phyloP scores from a whole-genome alignment of 2,329 filamentous ascomycete genomes.

The Aspergillus brasiliensis region DNA sequence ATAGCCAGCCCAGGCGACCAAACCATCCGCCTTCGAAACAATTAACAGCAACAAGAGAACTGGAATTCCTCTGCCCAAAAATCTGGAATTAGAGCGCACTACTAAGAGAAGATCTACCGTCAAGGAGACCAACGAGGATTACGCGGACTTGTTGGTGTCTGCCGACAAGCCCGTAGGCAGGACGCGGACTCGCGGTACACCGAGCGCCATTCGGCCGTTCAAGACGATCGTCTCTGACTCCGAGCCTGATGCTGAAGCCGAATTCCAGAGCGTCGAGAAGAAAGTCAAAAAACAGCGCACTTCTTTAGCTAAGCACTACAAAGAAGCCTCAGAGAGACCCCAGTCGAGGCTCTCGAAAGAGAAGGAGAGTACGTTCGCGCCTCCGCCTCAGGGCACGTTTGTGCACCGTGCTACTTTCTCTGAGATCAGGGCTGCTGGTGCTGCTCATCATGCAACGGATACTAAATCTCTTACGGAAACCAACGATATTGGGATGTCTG shows the following conservation, averaged over 20 bases:
- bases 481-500: not conserved
- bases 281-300: not conserved
- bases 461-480: not conserved
- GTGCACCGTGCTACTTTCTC: too few relatives aligned
- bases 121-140: not conserved
- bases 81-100: too few relatives aligned
- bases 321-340: too few relatives aligned
- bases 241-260: not conserved
- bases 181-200: not conserved
- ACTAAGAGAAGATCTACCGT: too few relatives aligned
- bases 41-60: not conserved
- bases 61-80: too few relatives aligned
- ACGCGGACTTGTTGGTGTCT: not conserved
- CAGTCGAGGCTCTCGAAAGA: not conserved
- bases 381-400: too few relatives aligned
- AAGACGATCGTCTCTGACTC: not conserved
- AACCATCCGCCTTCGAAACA: not conserved
- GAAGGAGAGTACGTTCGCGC: too few relatives aligned
- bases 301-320: too few relatives aligned
- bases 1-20: too few relatives aligned
- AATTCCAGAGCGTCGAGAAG: not conserved
- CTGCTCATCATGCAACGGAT: too few relatives aligned
- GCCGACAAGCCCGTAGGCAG: not conserved
- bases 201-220: slow-evolving; percentile 3
- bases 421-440: too few relatives aligned